phyloP scores from a whole-genome alignment of 768 basidiomycete species.

The Fomitopsis pulvina region DNA sequence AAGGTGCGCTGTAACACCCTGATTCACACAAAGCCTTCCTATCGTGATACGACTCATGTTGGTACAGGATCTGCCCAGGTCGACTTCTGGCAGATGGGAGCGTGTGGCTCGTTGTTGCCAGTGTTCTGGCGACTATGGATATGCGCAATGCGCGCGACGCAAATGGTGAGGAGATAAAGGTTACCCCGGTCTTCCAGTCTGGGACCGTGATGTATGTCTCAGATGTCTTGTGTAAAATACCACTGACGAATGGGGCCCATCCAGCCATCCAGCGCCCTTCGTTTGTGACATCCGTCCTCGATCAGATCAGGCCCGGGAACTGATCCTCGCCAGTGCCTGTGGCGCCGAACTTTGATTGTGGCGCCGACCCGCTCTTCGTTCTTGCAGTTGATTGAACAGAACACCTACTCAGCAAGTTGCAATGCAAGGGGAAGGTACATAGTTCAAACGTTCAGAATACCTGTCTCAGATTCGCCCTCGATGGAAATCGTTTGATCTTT shows the following conservation, averaged over 20 bases:
- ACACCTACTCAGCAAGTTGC: no score
- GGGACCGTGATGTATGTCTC: slow-evolving; percentile 47
- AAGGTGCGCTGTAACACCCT: background rate
- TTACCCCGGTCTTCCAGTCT: slow-evolving; percentile 29
- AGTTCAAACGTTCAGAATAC: no score
- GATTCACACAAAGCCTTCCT: no score
- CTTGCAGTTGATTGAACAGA: no score
- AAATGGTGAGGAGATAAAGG: slow-evolving; percentile 32
- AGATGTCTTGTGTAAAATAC: background rate
- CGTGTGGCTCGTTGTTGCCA: slow-evolving; percentile 39
- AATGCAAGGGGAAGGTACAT: no score
- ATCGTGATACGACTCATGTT: no score
- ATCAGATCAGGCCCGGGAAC: background rate
- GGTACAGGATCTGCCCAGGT: slow-evolving; percentile 46
- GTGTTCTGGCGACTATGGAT: slow-evolving; percentile 39
- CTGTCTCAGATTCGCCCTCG: no score
- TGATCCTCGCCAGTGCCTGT: background rate
- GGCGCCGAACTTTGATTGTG: no score
- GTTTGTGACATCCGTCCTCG: slow-evolving; percentile 6
- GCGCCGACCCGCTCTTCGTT: no score
- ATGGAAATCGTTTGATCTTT: no score
- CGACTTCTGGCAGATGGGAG: slow-evolving; percentile 42
- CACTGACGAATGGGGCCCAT: background rate
- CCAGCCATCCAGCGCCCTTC: slow-evolving; percentile 10
- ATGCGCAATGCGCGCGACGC: slow-evolving; percentile 37